Evolutionary conservation across 2,329 filamentous ascomycete genomes (phyloP), one percentile per base, ranked within the genome.

Genomic region (Diplodia mutila): DNA sequence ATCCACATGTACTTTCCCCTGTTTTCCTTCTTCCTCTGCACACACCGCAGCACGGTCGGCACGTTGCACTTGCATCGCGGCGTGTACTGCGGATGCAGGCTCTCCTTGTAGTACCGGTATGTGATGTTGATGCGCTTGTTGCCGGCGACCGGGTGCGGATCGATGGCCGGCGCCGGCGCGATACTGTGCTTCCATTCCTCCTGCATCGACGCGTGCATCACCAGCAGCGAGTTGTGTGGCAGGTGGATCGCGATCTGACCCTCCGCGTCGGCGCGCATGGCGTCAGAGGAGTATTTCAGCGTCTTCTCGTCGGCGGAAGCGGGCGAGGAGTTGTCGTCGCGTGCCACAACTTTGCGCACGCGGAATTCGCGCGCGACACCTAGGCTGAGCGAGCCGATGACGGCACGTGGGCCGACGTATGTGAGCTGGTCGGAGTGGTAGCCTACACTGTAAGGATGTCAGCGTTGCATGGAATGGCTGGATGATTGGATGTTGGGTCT

Each of bases 121-220:
- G 95, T 99, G 76, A 99, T 87, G 75, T 98, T 98, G 73, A 99
- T 94, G 49, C 95, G 86, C 70, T 88, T 89, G 72, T 89, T 93
- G 0, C 90, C 90, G 0, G 94, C 86, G 1, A 97, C 77, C 0
- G 94, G 92, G 77, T 99, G 95, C 1, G 93, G 92, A 69, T 93
- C 90, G 68, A 98, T 91, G 4, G 89, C 87, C 59, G 85, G 84
- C 0, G 91, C 89, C 0, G 93, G 91, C 0, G 89, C 84, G 52
- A 99, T 91, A 71, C 87, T 87, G 78, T 99, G 95, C 78, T 97
- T 98, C 93, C 93, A 98, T 75, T 91, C 90, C 75, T 98, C 94
- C 75, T 98, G 94, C 92, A 97, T 98, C 76, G 97, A 93, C 0
- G 94, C 94, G 75, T 98, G 94, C 95, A 99, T 98, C 11, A 98